phyloP scores from a whole-genome alignment of 1,284 basidiomycete genomes.

The Leccinum griseonigrum region DNA sequence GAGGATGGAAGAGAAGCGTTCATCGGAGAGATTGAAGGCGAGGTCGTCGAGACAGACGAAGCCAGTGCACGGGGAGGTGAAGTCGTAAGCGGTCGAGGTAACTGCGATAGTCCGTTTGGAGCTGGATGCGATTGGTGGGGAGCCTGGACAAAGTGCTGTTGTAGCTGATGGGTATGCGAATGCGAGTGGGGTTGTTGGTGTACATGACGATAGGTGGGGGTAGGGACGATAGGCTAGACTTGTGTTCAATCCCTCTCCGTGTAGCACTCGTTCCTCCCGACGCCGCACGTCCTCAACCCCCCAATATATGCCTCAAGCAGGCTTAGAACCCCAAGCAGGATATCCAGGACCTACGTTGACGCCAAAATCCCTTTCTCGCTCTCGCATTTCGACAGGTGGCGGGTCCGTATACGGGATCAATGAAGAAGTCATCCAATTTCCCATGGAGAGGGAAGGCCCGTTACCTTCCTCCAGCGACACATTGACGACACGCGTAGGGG shows the following conservation, averaged over 20 bases:
- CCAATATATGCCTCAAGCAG: constrained; percentile 29
- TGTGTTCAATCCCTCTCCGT: constrained; percentile 33
- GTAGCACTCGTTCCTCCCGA: constrained; percentile 31
- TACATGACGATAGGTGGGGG: constrained; percentile 22
- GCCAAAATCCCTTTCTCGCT: constrained; percentile 27
- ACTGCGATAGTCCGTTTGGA: constrained; percentile 22
- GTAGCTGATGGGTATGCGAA: constrained; percentile 22
- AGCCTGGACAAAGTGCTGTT: constrained; percentile 21
- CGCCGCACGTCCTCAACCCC: constrained; percentile 25
- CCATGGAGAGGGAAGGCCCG: constrained; percentile 10
- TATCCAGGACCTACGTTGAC: constrained; percentile 18
- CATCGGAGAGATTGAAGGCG: constrained; percentile 17
- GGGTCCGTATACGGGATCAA: constrained; percentile 20
- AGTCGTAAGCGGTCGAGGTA: constrained; percentile 25
- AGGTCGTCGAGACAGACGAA: constrained; percentile 7
- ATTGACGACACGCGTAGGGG: constrained; percentile 15
- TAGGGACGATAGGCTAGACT: constrained; percentile 24
- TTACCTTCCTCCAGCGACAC: constrained; percentile 15
- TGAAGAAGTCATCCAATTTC: constrained; percentile 26
- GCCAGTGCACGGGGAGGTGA: background rate
- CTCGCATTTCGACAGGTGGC: constrained; percentile 21
- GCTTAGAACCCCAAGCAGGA: constrained; percentile 27
- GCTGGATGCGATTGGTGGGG: constrained; percentile 21
- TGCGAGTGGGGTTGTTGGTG: constrained; percentile 26
- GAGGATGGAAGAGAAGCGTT: constrained; percentile 14